These are phyloP conservation scores for Selenicereus undatus DNA, from an alignment of 148 eudicot species.

Conservation along the genomic window DNA sequence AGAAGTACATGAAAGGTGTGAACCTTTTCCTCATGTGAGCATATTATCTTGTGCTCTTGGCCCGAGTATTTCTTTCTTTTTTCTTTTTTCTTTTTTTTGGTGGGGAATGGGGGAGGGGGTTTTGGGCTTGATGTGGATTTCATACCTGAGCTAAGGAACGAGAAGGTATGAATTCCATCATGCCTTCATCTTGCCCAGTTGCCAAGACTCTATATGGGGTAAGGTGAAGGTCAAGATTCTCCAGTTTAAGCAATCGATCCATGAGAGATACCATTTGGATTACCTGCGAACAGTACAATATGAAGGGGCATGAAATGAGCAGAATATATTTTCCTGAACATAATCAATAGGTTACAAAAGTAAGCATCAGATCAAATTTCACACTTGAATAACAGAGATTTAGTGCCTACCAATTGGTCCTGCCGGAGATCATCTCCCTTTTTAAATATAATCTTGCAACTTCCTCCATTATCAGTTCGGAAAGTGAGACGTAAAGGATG, in stretches of 20 bases:
- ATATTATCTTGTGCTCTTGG: background rate
- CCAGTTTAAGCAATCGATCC: slow-evolving; percentile 95
- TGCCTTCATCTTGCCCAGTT: slow-evolving; percentile 97
- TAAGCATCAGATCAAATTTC: slow-evolving; percentile 1
- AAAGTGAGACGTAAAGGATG: slow-evolving; percentile 88
- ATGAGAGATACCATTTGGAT: slow-evolving; percentile 95
- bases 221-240: slow-evolving; percentile 92
- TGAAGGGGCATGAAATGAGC: slow-evolving; percentile 1
- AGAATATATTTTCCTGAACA: background rate
- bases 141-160: slow-evolving; percentile 90
- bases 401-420: slow-evolving; percentile 75
- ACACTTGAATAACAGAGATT: slow-evolving; percentile 6
- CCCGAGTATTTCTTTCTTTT: background rate
- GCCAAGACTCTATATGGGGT: slow-evolving; percentile 97
- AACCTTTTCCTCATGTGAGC: background rate
- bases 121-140: background rate
- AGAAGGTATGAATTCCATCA: slow-evolving; percentile 95
- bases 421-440: slow-evolving; percentile 99
- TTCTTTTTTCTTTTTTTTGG: background rate
- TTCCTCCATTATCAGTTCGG: slow-evolving; percentile 73
- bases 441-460: slow-evolving; percentile 86
- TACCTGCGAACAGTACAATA: slow-evolving; percentile 46
- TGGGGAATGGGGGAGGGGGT: background rate
- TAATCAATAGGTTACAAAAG: background rate
- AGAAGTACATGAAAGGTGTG: background rate